Evolutionary conservation across 352 stramenopile species (phyloP).

Genomic region (Globisporangium perplexum): DNA sequence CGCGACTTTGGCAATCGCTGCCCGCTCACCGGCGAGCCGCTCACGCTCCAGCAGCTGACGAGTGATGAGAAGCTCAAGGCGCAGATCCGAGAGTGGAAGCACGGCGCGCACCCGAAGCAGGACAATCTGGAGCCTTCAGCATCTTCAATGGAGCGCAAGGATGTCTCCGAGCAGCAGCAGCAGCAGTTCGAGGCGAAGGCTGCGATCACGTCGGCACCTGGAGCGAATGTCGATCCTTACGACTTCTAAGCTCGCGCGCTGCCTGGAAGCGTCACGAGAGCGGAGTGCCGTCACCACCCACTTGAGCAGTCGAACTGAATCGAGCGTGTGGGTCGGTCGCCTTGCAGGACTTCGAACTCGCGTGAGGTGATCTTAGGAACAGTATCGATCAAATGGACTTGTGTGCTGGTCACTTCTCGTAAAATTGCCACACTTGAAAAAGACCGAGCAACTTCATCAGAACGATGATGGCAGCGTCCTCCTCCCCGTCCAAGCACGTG

Average conservation of each 20-base stretch:
- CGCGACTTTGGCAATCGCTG: conserved; percentile 80
- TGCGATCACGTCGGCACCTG: neutral
- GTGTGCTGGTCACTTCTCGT: no score
- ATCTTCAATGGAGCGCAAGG: neutral
- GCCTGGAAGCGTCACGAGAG: no score
- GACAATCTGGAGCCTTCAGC: neutral
- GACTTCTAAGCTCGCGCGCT: neutral
- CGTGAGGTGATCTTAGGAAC: no score
- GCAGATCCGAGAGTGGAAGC: conserved; percentile 64
- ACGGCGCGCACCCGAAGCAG: conserved; percentile 10
- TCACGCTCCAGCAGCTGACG: conserved; percentile 42
- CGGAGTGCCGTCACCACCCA: no score
- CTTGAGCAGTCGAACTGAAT: no score
- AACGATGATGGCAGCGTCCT: neutral
- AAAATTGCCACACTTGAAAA: no score
- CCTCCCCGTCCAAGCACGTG: neutral
- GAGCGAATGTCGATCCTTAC: neutral
- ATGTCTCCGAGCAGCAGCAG: neutral
- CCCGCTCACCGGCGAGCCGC: conserved; percentile 63
- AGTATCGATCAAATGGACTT: no score
- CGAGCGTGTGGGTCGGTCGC: no score
- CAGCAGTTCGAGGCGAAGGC: neutral
- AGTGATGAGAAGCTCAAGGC: conserved; percentile 47
- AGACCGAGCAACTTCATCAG: no score
- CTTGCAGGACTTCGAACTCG: no score